Evolutionary conservation across 768 basidiomycete species (phyloP), one percentile per base, ranked within the genome.

Genomic region (Candolleomyces eurysporus): DNA sequence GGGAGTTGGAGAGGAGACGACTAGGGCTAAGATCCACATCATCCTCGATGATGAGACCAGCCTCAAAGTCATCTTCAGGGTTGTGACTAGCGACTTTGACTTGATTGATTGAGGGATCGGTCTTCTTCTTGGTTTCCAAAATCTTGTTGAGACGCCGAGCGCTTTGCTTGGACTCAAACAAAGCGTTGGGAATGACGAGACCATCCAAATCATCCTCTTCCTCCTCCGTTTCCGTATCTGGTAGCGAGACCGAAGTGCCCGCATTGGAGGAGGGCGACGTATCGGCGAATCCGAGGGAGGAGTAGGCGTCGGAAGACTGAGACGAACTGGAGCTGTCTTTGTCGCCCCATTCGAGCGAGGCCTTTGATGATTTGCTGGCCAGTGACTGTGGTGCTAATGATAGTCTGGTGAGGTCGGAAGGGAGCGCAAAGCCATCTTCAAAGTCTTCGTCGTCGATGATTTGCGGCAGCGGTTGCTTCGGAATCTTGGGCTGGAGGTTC

Each of bases 301-400:
- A 92, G 67, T 91, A 92, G 9, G 90, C 84, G 71, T 94, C 92
- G 22, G 92, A 94, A n/a, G 91, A 93, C 68, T 91, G 90, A 14
- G 91, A 91, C 6, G 91, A 91, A 5, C 83, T 86, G 1, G 92
- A 90, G 49, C 90, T 85, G 67, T 94, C 90, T 70, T 85, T 90
- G 75, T 93, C 91, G 32, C 89, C 80, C 90, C 91, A 93, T 75
- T 92, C 91, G 30, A 94, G 79, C 0, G 92, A 92, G 55, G 84
- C 85, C 76, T 93, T 93, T 60, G 92, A 93, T 9, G 89, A 82
- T 56, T 89, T 86, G 69, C 92, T 90, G 64, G 80, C 84, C 19
- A 92, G 84, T 32, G 90, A 85, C 59, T 88, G 76, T 57, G 93
- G 90, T 46, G 89, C 88, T 48, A 95, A 86, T 19, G 92, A 94